Evolutionary conservation across 495 filamentous ascomycete genomes (phyloP), one percentile per base, ranked within the genome.

Genomic region (Penicillium subrubescens): DNA sequence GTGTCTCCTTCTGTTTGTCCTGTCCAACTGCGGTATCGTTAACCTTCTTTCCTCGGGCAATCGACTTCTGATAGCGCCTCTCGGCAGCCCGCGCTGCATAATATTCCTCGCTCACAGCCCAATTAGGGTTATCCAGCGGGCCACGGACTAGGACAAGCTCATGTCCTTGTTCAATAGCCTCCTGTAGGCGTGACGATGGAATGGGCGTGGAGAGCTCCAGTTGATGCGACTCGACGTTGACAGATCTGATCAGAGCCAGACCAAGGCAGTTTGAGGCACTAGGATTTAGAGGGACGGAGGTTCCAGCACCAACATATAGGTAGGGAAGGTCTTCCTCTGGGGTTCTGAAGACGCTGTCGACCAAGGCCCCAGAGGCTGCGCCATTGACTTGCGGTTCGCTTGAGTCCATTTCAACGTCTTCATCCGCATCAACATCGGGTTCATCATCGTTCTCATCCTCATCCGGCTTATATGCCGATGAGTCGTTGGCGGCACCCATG

Each of bases 121-220:
- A 84, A 34, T 81, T 81, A 2, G 83, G 83, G 43, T 76, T 82
- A 67, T 84, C 85, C 14, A 86, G 59, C 31, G 77, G 75, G 0
- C 86, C 86, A 29, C 84, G 76, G 10, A 87, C 83, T 2, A 88
- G 74, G 39, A 87, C 74, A 6, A 87, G 71, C 8, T 70, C 58
- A 23, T 79, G 72, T 0, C 75, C 75, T 34, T 78, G 51, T 29
- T 78, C 69, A 8, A 83, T 59, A 3, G 73, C 63, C 8, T 67
- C 66, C n/a, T 67, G 63, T 31, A 84, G 67, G 17, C 53, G 60
- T 3, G 71, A 69, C n/a, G 66, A 44, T 2, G 81, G 66, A 46
- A 87, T 79, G 25, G 83, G 81, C 0, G 82, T 86, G 15, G 79
- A 65, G 6, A 87, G 72, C 27, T 85, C 80, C 14, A 87, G 61